These are phyloP conservation scores for Fimicolochytrium jonesii DNA, from an alignment of 192 early-diverging fungal genomes.

Conservation along the genomic window DNA sequence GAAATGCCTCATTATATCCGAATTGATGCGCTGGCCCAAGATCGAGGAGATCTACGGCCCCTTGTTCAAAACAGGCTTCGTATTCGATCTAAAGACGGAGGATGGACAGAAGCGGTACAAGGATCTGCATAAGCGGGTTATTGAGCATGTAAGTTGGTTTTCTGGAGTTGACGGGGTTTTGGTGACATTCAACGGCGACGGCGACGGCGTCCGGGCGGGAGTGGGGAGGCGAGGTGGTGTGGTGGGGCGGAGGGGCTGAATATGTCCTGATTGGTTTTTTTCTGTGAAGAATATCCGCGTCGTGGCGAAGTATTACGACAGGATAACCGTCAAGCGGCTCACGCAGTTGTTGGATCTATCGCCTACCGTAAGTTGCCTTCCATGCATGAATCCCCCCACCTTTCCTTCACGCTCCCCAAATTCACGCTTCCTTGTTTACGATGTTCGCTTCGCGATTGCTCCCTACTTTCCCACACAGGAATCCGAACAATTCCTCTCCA, in stretches of 20 bases:
- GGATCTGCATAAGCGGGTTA: conserved; percentile 87
- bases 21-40: conserved; percentile 93
- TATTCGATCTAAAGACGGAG: conserved; percentile 69
- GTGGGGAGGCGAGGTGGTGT: too few relatives aligned
- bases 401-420: too few relatives aligned
- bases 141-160: conserved; percentile 78
- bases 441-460: too few relatives aligned
- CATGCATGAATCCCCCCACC: too few relatives aligned
- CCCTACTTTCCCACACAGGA: too few relatives aligned
- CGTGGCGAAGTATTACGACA: conserved; percentile 92
- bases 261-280: conserved; percentile 7
- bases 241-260: too few relatives aligned
- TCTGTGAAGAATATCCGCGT: conserved; percentile 81
- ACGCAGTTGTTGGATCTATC: conserved; percentile 87
- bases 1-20: conserved; percentile 85
- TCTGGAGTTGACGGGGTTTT: too few relatives aligned
- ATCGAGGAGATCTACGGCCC: conserved; percentile 87
- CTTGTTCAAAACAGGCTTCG: conserved; percentile 65
- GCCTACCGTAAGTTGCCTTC: conserved; percentile 56
- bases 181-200: too few relatives aligned
- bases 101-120: conserved; percentile 75
- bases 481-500: conserved; percentile 87
- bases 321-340: conserved; percentile 78
- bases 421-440: too few relatives aligned
- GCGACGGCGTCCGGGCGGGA: too few relatives aligned